Conservation (phyloP, 805 yeast species). For the Hanseniaspora taiwanica region DNA sequence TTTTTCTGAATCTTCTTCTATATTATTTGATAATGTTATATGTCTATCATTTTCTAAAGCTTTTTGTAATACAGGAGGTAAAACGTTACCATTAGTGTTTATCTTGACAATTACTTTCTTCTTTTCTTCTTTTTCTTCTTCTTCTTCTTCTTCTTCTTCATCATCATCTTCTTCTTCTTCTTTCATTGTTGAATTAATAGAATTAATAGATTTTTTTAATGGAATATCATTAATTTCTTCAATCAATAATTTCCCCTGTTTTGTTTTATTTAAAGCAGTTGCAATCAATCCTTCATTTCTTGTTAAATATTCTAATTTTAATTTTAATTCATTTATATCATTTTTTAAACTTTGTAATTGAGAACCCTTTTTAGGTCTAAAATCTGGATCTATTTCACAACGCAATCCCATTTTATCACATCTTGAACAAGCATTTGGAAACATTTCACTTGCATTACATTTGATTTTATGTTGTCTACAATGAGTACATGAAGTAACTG, state of each 20-base stretch:
- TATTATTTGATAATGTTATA: no score
- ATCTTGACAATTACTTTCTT: background rate
- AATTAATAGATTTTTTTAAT: no score
- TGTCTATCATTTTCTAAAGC: slow-evolving; percentile 27
- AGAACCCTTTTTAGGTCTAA: slow-evolving; percentile 82
- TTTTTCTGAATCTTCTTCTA: no score
- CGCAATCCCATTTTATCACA: slow-evolving; percentile 67
- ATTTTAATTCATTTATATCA: slow-evolving; percentile 70
- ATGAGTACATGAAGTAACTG: slow-evolving; percentile 86
- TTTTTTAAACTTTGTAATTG: slow-evolving; percentile 74
- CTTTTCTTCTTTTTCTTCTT: background rate
- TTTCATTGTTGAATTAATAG: no score
- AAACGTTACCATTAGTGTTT: no score
- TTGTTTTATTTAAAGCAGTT: slow-evolving; percentile 35
- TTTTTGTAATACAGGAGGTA: slow-evolving; percentile 32
- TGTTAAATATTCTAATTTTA: slow-evolving; percentile 53
- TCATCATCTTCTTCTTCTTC: background rate
- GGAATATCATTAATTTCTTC: slow-evolving; percentile 5
- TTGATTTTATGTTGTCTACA: slow-evolving; percentile 91
- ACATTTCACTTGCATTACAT: slow-evolving; percentile 79
- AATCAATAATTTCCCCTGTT: slow-evolving; percentile 11
- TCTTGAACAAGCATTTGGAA: slow-evolving; percentile 70
- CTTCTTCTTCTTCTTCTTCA: no score
- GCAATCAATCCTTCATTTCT: slow-evolving; percentile 57
- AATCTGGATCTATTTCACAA: slow-evolving; percentile 86